Conservation (phyloP, 208 protist species). For the Leishmania amazonensis region DNA sequence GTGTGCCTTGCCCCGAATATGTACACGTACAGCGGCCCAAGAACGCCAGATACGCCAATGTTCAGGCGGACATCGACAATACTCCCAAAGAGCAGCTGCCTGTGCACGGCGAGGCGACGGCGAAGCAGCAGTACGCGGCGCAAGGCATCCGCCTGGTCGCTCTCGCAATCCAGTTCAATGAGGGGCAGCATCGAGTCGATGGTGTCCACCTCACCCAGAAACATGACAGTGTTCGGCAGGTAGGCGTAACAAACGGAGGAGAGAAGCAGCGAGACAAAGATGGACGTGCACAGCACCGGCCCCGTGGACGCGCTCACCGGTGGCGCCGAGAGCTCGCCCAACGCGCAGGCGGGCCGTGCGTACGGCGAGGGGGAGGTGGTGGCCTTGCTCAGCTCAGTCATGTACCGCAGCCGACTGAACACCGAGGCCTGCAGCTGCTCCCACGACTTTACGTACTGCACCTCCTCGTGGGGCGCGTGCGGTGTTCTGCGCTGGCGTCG, state of each 20-base stretch:
- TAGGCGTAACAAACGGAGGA: conserved; percentile 46
- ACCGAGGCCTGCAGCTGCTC: conserved; percentile 38
- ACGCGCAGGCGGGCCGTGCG: not conserved
- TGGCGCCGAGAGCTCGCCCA: not conserved
- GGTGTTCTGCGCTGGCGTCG: not conserved
- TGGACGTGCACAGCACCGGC: conserved; percentile 28
- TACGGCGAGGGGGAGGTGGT: not conserved
- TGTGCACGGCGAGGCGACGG: conserved; percentile 47
- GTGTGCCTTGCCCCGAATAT: not conserved
- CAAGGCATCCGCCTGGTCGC: conserved; percentile 68
- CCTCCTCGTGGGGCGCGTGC: not conserved
- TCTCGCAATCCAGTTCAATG: conserved; percentile 42
- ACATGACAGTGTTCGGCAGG: conserved; percentile 43
- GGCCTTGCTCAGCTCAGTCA: conserved; percentile 1
- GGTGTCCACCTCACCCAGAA: conserved; percentile 64
- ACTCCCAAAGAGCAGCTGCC: conserved; percentile 43
- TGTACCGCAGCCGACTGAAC: conserved; percentile 17
- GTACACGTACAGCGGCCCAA: not conserved
- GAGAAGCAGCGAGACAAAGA: conserved; percentile 39
- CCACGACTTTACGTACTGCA: conserved; percentile 43
- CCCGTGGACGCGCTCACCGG: not conserved
- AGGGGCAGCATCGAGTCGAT: conserved; percentile 72
- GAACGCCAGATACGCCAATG: conserved; percentile 16
- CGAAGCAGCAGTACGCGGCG: conserved; percentile 63
- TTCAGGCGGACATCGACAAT: conserved; percentile 35